Conservation (phyloP, 1,284 basidiomycete species). For the Albatrellus sp. region DNA sequence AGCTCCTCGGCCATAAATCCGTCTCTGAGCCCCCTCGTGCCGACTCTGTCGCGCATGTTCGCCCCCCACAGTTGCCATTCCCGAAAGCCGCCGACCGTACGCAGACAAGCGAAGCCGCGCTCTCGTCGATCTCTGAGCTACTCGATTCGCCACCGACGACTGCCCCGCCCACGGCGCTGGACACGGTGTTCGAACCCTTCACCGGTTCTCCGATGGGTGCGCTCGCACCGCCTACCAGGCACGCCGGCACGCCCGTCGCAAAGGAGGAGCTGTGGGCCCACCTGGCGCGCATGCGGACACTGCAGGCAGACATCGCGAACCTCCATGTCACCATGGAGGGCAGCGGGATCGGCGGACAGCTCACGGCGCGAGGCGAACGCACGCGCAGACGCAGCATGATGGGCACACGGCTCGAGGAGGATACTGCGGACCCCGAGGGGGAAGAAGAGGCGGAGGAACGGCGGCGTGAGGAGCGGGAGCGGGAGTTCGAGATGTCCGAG, state of each 20-base stretch:
- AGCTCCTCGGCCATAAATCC: conserved; percentile 25
- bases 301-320: conserved; percentile 57
- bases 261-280: conserved; percentile 52
- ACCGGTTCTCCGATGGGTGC: conserved; percentile 31
- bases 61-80: background rate
- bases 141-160: conserved; percentile 10
- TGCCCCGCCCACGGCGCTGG: conserved; percentile 13
- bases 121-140: conserved; percentile 7
- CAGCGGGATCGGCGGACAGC: conserved; percentile 24
- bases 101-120: conserved; percentile 10
- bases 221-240: conserved; percentile 15
- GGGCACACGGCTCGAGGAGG: conserved; percentile 18
- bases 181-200: conserved; percentile 37
- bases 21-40: conserved; percentile 6
- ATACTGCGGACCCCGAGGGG: conserved; percentile 17
- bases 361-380: conserved; percentile 9
- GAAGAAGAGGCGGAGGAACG: conserved; percentile 19
- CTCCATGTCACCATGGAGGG: conserved; percentile 67
- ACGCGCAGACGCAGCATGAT: conserved; percentile 6
- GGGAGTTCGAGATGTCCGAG: conserved; percentile 52
- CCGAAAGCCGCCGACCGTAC: conserved; percentile 2
- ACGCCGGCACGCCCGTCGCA: conserved; percentile 11
- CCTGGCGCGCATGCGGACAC: conserved; percentile 47
- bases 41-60: conserved; percentile 9
- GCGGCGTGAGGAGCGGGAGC: conserved; percentile 30